Percentiles rank a stretch among this genome's conserved stretches.
These are phyloP conservation scores for Flagelloscypha sp. DNA, from an alignment of 768 basidiomycete species.

Conservation along the genomic window DNA sequence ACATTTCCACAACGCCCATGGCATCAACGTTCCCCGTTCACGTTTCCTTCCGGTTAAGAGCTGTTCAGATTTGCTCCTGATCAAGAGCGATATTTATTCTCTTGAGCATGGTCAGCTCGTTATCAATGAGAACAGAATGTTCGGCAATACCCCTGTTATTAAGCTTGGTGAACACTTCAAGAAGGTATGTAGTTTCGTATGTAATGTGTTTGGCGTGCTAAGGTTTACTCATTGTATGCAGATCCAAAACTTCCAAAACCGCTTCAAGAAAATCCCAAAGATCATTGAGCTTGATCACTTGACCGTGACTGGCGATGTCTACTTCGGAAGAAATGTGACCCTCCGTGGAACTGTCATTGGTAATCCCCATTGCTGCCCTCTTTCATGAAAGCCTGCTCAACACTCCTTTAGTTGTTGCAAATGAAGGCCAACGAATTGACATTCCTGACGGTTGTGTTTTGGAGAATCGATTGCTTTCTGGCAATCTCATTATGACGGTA, in stretches of 20 bases:
- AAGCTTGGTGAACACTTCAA: slow-evolving; percentile 75
- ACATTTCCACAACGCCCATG: slow-evolving; percentile 57
- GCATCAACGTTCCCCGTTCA: slow-evolving; percentile 65
- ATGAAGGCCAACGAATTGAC: slow-evolving; percentile 75
- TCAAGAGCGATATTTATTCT: slow-evolving; percentile 65
- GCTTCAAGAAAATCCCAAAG: slow-evolving; percentile 69
- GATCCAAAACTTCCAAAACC: slow-evolving; percentile 60
- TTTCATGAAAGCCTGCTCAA: not conserved
- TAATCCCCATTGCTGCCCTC: too few relatives aligned
- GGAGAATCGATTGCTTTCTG: too few relatives aligned
- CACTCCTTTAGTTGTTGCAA: slow-evolving; percentile 49
- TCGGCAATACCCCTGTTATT: slow-evolving; percentile 60
- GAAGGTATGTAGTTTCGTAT: slow-evolving; percentile 35
- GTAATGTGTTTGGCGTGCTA: not conserved
- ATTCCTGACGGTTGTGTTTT: slow-evolving; percentile 77
- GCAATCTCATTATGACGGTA: too few relatives aligned
- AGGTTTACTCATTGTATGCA: slow-evolving; percentile 6
- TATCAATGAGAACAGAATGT: slow-evolving; percentile 51
- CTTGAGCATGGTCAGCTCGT: slow-evolving; percentile 62
- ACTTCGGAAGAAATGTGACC: slow-evolving; percentile 58
- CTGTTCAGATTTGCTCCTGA: slow-evolving; percentile 56
- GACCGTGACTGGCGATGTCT: slow-evolving; percentile 62
- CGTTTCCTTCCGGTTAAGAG: slow-evolving; percentile 64
- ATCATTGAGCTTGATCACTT: slow-evolving; percentile 69
- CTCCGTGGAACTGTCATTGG: slow-evolving; percentile 61